These are phyloP conservation scores for Triangularia setosa DNA, from an alignment of 2,329 filamentous ascomycete genomes.

Conservation along the genomic window DNA sequence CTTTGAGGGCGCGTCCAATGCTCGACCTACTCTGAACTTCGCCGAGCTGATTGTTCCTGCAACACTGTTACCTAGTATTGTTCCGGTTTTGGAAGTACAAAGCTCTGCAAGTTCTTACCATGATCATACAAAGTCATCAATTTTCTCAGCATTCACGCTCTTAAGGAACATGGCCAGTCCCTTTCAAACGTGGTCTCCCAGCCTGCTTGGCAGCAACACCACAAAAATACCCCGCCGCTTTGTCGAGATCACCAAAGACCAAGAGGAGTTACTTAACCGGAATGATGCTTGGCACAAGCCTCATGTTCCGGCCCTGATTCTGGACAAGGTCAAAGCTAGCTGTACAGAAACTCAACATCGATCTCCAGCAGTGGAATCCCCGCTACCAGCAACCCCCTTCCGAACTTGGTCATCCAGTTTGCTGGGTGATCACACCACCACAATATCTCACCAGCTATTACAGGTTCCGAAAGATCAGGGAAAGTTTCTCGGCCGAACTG, in stretches of 20 bases:
- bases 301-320: not conserved
- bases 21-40: too few relatives aligned
- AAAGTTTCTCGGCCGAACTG: not conserved
- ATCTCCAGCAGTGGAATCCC: not conserved
- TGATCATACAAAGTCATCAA: not conserved
- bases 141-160: not conserved
- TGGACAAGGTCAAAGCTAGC: not conserved
- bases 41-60: not conserved
- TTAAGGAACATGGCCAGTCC: not conserved
- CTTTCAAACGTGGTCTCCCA: slow-evolving; percentile 1
- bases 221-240: not conserved
- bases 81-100: not conserved
- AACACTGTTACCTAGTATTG: not conserved
- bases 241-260: not conserved
- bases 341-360: not conserved
- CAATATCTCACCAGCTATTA: not conserved
- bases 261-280: not conserved
- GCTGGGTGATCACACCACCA: not conserved
- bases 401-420: not conserved
- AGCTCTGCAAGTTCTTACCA: not conserved
- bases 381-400: not conserved
- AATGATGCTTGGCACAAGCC: not conserved
- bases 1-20: not conserved
- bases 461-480: not conserved
- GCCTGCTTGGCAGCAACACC: not conserved